Evolutionary conservation across 768 basidiomycete genomes (phyloP), one percentile per base, ranked within the genome.

Genomic region (Chalciporus pseudorubinellus): DNA sequence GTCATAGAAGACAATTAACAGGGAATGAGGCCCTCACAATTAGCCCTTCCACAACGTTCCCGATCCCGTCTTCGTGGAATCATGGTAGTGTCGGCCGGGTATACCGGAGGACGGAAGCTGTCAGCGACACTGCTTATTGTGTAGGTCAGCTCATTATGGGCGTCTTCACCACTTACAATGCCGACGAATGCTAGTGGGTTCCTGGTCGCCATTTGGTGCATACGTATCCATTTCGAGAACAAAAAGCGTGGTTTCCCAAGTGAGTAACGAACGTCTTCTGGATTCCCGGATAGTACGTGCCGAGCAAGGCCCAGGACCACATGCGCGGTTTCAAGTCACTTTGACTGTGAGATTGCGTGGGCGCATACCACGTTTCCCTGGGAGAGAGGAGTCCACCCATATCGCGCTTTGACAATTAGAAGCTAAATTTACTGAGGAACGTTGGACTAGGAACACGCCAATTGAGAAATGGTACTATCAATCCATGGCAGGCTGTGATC

Each of bases 51-150:
- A 36, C 34, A n/a, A 29, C 34, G 40, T 10, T 46, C 44, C 45
- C n/a, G n/a, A 44, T 40, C 10, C 13, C n/a, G n/a, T n/a, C n/a
- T n/a, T n/a, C n/a, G n/a, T n/a, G n/a, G n/a, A n/a, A n/a, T 34
- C 45, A 34, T 53, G 18, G 29, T 29, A 22, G 38, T 41, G 13
- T 40, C 49, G 46, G 6, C 33, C 47, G 46, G 56, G 29, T 26
- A 31, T 16, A 36, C 36, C 46, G 36, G 31, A 42, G 56, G 48
- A 14, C 36, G 52, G 57, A 50, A 9, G 7, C 26, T 26, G 26
- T 26, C 26, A 26, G 26, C 43, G 38, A 28, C 38, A 21, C 29
- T 22, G 33, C 46, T 51, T 56, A 66, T 66, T 67, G 65, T 66
- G 13, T 56, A 14, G 13, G 55, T 13, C 3, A 21, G 28, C 39